These are phyloP conservation scores for Aspergillus felis DNA, from an alignment of 2,329 filamentous ascomycete genomes.

Conservation along the genomic window DNA sequence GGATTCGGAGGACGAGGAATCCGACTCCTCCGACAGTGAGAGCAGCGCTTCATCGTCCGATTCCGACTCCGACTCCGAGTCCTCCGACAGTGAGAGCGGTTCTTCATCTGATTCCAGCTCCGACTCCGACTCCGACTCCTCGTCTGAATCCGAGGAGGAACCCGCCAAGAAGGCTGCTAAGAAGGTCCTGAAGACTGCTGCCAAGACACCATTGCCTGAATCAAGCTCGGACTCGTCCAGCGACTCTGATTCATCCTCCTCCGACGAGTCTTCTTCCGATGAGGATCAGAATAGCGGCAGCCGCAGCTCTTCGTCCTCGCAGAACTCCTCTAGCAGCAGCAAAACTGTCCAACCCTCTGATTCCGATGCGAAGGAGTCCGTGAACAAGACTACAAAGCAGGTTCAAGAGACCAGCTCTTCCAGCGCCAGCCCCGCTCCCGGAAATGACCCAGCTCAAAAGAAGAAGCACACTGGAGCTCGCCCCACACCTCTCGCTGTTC, in stretches of 20 bases:
- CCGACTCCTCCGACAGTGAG: constrained; percentile 4
- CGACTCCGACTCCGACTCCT: constrained; percentile 16
- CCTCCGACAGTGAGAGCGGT: no score
- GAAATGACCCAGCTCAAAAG: constrained; percentile 27
- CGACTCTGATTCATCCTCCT: constrained; percentile 17
- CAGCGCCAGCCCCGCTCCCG: constrained; percentile 45
- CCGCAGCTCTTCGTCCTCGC: constrained; percentile 13
- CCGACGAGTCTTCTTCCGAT: constrained; percentile 25
- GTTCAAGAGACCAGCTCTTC: constrained; percentile 45
- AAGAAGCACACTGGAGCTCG: constrained; percentile 49
- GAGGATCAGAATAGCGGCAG: constrained; percentile 17
- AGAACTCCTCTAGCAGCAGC: constrained; percentile 27
- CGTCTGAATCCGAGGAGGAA: constrained; percentile 26
- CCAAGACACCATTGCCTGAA: constrained; percentile 34
- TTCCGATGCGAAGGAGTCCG: constrained; percentile 16
- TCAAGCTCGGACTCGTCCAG: constrained; percentile 28
- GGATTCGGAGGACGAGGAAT: constrained; percentile 29
- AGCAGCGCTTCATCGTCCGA: constrained; percentile 22
- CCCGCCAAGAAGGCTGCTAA: constrained; percentile 22
- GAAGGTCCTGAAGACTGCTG: constrained; percentile 30
- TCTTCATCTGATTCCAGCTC: constrained; percentile 18
- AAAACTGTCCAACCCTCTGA: constrained; percentile 28
- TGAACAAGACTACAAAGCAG: constrained; percentile 22
- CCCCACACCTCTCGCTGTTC: constrained; percentile 73
- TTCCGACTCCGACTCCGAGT: constrained; percentile 34